Base-by-base conservation (phyloP, 225 moss, liverwort and hornwort genomes). In the Anthoceros angustus region DNA sequence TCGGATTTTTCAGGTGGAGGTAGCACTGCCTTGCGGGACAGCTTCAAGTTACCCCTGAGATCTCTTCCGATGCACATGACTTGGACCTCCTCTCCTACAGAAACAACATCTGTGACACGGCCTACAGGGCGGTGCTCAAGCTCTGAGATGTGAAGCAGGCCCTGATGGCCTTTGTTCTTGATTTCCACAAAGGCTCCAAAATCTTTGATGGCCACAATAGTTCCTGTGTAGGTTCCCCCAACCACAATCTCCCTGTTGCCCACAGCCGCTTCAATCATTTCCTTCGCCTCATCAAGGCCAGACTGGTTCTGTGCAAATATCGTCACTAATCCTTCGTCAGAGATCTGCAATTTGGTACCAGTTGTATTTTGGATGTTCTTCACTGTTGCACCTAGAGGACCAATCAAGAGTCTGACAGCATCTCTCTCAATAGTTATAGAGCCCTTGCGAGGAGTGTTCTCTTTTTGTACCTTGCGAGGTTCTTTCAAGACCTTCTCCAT, bases 101-200 rank as follows among this genome's bases (percentile, higher is more conserved):
- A 43, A 15, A 95, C 80, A n/a, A 85, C 73, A 72, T 95, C 91
- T 8, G 81, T 77, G 2, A 95, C 86, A 9, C 84, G 83, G 45
- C 82, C 80, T 23, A 95, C 76, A 60, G 84, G 84, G 62, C 85
- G 77, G 69, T 95, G 86, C 10, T 86, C 86, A 69, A 95, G 91
- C 75, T 95, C 95, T 21, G 95, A 95, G 67, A 95, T 95, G 61
- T 95, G 95, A 38, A 95, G 88, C 84, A 95, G 76, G 71, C 95
- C 95, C 76, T 95, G 95, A 64, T 82, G 83, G 0, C 91, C 91
- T 66, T 90, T 90, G 45, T 87, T 85, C 23, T 55, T 55, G 5
- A 95, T 85, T 43, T 95, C 95, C 76, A 95, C 75, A 69, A 95
- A 95, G 0, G 95, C 95, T 23, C 95, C 95, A 1, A 91, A 95